Base-by-base conservation (phyloP, 306 rosid species). In the Cucurbita pepo region DNA sequence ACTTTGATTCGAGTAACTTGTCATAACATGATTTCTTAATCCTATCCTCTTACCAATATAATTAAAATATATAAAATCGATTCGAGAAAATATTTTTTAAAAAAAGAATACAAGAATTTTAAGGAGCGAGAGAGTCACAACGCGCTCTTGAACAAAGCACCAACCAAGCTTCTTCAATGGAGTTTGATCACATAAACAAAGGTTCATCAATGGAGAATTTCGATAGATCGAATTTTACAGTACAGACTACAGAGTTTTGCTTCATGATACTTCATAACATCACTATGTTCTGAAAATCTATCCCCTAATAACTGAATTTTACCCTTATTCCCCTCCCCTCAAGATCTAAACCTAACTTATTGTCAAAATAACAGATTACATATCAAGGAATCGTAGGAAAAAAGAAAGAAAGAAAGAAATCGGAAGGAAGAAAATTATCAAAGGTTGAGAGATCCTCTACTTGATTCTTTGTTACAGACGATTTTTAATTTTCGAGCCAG, bases 151-250 rank as follows among this genome's bases (percentile, higher is more conserved):
- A 25, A 25, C 25, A 30, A 30, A 30, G 34, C 34, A 30, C 72
- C 55, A 25, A 22, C 21, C 72, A 66, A 48, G 41, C 56, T 45
- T 67, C 72, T 44, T 69, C 57, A 25, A 69, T 25, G 43, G 57
- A 67, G 10, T 64, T 21, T 19, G 16, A 18, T 61, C 47, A 61
- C 19, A 14, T 0, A 61, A 60, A 37, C 15, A 62, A 63, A 66
- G 55, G 16, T 67, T 67, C 73, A 14, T 67, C 73, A 47, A 66
- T 45, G 72, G 72, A 66, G 54, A 64, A 64, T 64, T 64, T 43
- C 10, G 71, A 65, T 44, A 34, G 11, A 69, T 47, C 73, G 8
- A 47, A 22, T 45, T 45, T 13, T 5, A 47, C 56, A 25, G 8
- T 12, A 47, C 43, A 67, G 3, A 67, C 13, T 59, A 13, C 56